Evolutionary conservation across 2,329 filamentous ascomycete genomes (phyloP), one percentile per base, ranked within the genome.

Genomic region (Blumeria hordei): DNA sequence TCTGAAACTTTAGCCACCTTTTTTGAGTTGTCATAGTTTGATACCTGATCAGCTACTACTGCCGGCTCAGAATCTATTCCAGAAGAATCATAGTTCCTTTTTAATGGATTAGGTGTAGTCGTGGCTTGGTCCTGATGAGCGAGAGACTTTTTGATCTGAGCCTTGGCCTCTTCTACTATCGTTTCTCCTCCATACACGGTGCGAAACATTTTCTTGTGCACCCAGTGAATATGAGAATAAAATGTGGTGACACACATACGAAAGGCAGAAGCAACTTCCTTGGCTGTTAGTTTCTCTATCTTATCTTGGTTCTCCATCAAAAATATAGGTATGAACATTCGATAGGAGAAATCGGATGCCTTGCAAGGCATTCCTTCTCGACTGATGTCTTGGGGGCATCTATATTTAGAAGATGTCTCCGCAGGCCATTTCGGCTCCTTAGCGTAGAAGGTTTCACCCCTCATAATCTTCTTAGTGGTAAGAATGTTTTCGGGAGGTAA

Each of bases 291-390:
- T 11, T 6, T 14, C 11, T 49, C n/a, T 28, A 56, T 35, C 8
- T 52, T 53, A 10, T 37, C 33, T n/a, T 28, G 18, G 39, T 58
- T 54, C 4, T 53, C n/a, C n/a, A 11, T 54, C 10, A 59, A 37
- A 47, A 60, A 59, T 6, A 47, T 33, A 4, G 54, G 45, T 5
- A 55, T 53, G 28, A 59, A 60, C 1, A 11, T 33, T 12, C 58
- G 55, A 35, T 55, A 59, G 0, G 55, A 58, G 28, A 60, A 55
- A 6, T 59, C 55, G 18, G 57, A 53, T 8, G 54, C 49, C 32
- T 55, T 50, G 16, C 59, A 45, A 2, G 57, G 59, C 28, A 54
- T 55, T 2, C 55, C 57, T 12, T 56, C 21, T 18, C 39, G 14
- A 16, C 21, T 45, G 3, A 45, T n/a, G 12, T 16, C 9, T 9